Percentiles rank a stretch among this genome's conserved stretches.
phyloP scores from a whole-genome alignment of 805 yeast species.

The Yarrowia sp. region DNA sequence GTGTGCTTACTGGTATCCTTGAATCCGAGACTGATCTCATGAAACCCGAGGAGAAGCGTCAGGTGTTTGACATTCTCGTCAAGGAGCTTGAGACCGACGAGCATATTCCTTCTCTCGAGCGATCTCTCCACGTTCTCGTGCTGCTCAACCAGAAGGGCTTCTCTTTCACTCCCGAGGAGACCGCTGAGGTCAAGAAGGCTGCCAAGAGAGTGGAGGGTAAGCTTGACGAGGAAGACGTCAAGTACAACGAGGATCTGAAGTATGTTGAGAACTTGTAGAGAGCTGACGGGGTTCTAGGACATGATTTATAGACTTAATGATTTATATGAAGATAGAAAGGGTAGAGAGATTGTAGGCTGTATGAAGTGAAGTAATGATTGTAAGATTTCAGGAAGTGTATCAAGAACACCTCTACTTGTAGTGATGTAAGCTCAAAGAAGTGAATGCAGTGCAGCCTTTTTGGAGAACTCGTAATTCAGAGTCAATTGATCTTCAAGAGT shows the following conservation, averaged over 20 bases:
- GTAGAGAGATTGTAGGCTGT: too few species aligned
- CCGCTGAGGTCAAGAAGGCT: constrained; percentile 20
- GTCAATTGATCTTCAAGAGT: neutral
- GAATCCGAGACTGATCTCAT: constrained; percentile 44
- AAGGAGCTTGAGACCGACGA: constrained; percentile 42
- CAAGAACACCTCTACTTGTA: too few species aligned
- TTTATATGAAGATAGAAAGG: too few species aligned
- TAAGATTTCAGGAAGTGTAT: too few species aligned
- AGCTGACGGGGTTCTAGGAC: neutral
- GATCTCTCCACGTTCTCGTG: constrained; percentile 46
- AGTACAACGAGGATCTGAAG: constrained; percentile 38
- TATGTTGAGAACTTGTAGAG: constrained; percentile 37
- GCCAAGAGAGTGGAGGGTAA: constrained; percentile 9
- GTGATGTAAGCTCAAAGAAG: too few species aligned
- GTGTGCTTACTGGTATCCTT: constrained; percentile 42
- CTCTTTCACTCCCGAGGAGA: constrained; percentile 39
- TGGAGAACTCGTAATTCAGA: too few species aligned
- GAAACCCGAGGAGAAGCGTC: constrained; percentile 40
- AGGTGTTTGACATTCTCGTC: constrained; percentile 40
- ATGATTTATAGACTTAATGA: constrained; percentile 16
- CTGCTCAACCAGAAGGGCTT: constrained; percentile 41
- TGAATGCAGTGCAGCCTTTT: too few species aligned
- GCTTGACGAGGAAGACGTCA: constrained; percentile 36
- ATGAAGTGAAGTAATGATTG: too few species aligned
- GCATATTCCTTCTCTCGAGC: constrained; percentile 47